Base-by-base conservation (phyloP, 169 alveolate species). In the Cryptosporidium ubiquitum region DNA sequence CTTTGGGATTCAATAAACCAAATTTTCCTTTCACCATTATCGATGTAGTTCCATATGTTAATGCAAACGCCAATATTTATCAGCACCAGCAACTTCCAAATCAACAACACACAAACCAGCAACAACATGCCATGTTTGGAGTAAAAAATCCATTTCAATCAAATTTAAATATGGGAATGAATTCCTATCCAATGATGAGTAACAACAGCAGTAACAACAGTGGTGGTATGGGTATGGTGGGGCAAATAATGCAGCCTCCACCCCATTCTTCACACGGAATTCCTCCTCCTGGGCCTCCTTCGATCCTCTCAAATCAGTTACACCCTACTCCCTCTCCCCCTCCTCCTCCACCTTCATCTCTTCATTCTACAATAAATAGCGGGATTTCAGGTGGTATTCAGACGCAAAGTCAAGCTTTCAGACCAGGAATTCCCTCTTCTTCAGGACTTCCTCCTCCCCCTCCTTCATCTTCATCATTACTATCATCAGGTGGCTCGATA, bases 11-110 rank as follows among this genome's bases (percentile, higher is more conserved):
- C 33, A 58, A 33, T 5, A 58, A 91, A 20, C 94, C 94, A 1
- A 49, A 51, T 31, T 85, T 79, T 5, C 94, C 94, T 6, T 92
- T 89, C 68, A 92, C 91, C 23, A 55, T 89, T 7, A 35, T 92
- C 29, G 89, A 92, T 49, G 49, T 92, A 5, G 74, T 70, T 35
- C 91, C 94, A 10, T 49, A 64, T 18, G 85, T 47, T 16, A 69
- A 31, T 58, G 44, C 79, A 12, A 20, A 39, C 16, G 20, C 69
- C 18, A 29, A 31, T 49, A 37, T 39, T 40, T 26, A 70, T 16
- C 85, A 69, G 57, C 79, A 58, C 18, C 74, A 68, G 37, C 61
- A 40, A 40, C 47, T 40, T 40, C 0, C 47, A 1, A 40, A 40
- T 47, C 40, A 66, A 35, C 91, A 84, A 61, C 84, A 84, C 6